Conservation (phyloP, 768 basidiomycete species). For the Trametes meyenii region DNA sequence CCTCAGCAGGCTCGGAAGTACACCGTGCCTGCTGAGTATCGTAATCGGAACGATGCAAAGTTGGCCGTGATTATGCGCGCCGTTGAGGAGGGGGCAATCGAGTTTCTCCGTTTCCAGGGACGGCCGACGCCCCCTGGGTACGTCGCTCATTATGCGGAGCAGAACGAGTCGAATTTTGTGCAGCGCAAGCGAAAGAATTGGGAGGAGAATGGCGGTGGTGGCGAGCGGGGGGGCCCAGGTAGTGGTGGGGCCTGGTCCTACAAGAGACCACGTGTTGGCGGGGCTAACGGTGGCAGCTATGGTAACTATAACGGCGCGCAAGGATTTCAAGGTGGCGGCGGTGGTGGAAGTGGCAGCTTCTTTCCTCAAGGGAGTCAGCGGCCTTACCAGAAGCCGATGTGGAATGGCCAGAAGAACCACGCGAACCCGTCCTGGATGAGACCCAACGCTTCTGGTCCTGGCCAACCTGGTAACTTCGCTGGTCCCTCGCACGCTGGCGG, state of each 20-base stretch:
- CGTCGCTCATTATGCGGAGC: constrained; percentile 14
- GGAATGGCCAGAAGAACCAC: constrained; percentile 16
- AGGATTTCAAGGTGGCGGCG: neutral
- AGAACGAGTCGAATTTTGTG: constrained; percentile 3
- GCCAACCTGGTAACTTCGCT: constrained; percentile 10
- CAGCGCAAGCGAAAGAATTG: constrained; percentile 20
- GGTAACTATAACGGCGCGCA: neutral
- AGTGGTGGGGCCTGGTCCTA: constrained; percentile 6
- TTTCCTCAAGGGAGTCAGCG: neutral
- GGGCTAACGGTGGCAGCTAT: neutral
- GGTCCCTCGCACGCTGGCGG: constrained; percentile 4
- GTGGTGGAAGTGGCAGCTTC: neutral
- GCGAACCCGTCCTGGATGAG: neutral
- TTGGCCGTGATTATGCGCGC: constrained; percentile 56
- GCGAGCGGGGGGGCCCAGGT: constrained; percentile 1
- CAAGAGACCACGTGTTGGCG: constrained; percentile 13
- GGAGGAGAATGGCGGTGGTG: neutral
- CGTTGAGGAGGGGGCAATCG: constrained; percentile 56
- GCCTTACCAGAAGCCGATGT: neutral
- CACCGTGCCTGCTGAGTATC: constrained; percentile 51
- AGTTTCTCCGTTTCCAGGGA: constrained; percentile 61
- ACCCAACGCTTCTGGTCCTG: constrained; percentile 9
- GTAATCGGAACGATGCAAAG: constrained; percentile 63
- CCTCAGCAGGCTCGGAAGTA: constrained; percentile 47
- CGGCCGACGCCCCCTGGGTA: constrained; percentile 45